phyloP scores from a whole-genome alignment of 352 stramenopile species.

The Pythium brassicae region DNA sequence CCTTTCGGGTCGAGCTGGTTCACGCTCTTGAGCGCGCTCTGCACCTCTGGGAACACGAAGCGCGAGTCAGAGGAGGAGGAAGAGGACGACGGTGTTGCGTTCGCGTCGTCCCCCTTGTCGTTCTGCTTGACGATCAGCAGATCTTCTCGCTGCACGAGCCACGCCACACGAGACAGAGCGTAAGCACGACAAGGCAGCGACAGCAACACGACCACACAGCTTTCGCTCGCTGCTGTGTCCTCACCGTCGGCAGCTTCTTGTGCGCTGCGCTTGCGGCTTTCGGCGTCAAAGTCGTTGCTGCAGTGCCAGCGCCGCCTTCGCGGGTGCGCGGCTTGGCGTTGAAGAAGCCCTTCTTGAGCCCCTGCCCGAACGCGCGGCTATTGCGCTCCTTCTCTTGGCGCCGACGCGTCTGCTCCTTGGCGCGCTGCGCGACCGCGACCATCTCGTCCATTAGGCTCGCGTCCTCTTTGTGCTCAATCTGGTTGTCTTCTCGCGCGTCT shows the following conservation, averaged over 20 bases:
- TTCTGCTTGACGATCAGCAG: conserved; percentile 21
- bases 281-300: not conserved
- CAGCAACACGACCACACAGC: not conserved
- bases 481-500: conserved; percentile 22
- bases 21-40: conserved; percentile 55
- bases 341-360: conserved; percentile 78
- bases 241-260: conserved; percentile 8
- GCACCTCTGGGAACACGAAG: conserved; percentile 73
- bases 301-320: not conserved
- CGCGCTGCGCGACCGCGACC: conserved; percentile 40
- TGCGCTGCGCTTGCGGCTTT: conserved; percentile 8
- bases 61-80: not conserved
- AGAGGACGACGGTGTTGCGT: conserved; percentile 11
- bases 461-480: conserved; percentile 16
- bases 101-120: not conserved
- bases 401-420: conserved; percentile 44
- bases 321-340: conserved; percentile 10
- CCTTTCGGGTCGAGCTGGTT: conserved; percentile 61
- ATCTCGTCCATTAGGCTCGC: conserved; percentile 78
- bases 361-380: conserved; percentile 46
- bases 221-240: not conserved
- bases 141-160: conserved; percentile 27
- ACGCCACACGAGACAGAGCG: not conserved
- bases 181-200: not conserved
- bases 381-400: conserved; percentile 41